These are phyloP conservation scores for Chlorella variabilis DNA, from an alignment of 163 green algal genomes.

Conservation along the genomic window DNA sequence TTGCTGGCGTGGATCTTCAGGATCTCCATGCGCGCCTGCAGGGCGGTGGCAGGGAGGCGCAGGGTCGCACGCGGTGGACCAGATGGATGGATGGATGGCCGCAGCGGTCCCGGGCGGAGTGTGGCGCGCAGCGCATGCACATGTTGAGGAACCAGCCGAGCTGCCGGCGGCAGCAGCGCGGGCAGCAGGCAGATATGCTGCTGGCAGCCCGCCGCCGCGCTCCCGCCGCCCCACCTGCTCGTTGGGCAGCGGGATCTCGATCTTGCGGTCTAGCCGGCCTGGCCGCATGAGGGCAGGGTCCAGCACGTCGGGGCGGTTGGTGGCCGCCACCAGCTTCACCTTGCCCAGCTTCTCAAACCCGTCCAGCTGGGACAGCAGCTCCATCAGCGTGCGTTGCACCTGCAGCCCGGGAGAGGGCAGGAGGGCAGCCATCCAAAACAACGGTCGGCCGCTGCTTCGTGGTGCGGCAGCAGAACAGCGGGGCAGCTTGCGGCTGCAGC, in stretches of 20 bases:
- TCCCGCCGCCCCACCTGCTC: constrained; percentile 73
- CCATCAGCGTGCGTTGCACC: constrained; percentile 99
- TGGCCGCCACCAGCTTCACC: constrained; percentile 93
- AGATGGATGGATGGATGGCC: too few species aligned
- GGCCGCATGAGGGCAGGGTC: constrained; percentile 92
- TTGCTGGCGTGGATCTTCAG: constrained; percentile 97
- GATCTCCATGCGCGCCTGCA: constrained; percentile 80
- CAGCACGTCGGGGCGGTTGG: constrained; percentile 90
- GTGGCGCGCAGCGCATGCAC: too few species aligned
- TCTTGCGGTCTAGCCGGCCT: constrained; percentile 95
- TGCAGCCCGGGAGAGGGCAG: neutral
- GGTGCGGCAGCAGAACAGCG: neutral
- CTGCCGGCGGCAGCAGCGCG: neutral
- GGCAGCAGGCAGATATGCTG: too few species aligned
- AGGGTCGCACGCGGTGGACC: neutral
- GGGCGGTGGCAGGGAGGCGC: neutral
- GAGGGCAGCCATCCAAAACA: neutral
- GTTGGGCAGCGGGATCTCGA: constrained; percentile 99
- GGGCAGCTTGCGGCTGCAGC: neutral
- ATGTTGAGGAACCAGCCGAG: neutral
- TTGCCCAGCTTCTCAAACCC: constrained; percentile 98
- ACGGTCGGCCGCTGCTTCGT: too few species aligned
- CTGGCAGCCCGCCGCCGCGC: too few species aligned
- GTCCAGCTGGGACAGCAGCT: constrained; percentile 98
- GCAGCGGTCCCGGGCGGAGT: neutral